Evolutionary conservation across 2,329 filamentous ascomycete genomes (phyloP), one percentile per base, ranked within the genome.

Genomic region (Trichoderma sp.): DNA sequence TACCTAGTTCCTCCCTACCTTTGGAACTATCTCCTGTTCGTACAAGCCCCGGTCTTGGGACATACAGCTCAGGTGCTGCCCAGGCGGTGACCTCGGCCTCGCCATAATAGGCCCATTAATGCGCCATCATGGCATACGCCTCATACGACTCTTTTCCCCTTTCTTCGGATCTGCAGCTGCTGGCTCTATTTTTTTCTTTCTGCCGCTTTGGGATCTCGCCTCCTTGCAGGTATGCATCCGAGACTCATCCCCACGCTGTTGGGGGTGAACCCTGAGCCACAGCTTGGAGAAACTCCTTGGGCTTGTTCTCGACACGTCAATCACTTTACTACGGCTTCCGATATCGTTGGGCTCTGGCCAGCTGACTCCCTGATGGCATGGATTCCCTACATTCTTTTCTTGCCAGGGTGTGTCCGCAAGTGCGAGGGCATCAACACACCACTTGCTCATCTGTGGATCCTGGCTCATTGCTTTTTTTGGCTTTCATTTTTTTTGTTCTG

Each of bases 221-320:
- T 24, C n/a, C 35, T 40, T 52, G 40, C 47, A 29, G 24, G 64
- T 13, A 14, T 24, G 64, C n/a, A 21, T 24, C 10, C 47, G 47
- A 13, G 47, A 40, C 29, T 59, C 57, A 35, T 68, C 67, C 64
- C 69, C 60, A 58, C 68, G 40, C 49, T 52, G 62, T 64, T 68
- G 68, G 68, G 59, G 69, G 70, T 53, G 47, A 67, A 65, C 13
- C n/a, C 14, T n/a, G 27, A 10, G 43, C 19, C n/a, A 55, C 60
- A 64, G n/a, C 61, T 40, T 49, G 29, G 11, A 55, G 61, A 40
- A 13, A 47, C 11, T 21, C 7, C 70, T 69, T 70, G 71, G 72
- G 69, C 71, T 33, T 43, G 40, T n/a, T 43, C 40, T 43, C 16
- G 57, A 47, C 58, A 47, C 72, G 72, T 74, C 74, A 74, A 71